A percentile compares a stretch with the other conserved stretches of the same genome.
phyloP scores from a whole-genome alignment of 108 stramenopile genomes.

The Schizochytrium sp. region DNA sequence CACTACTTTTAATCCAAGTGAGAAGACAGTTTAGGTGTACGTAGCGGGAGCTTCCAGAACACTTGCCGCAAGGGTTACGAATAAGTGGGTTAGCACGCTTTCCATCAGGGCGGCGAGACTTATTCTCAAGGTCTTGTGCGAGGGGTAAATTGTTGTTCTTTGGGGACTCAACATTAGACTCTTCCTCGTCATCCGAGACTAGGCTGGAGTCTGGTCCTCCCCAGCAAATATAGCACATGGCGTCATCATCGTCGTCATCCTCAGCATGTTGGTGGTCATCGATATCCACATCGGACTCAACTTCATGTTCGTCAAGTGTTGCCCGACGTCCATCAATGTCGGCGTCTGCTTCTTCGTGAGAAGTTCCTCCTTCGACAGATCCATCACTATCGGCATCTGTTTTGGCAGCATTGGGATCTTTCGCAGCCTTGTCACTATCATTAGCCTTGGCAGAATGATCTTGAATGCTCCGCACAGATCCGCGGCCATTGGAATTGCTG shows the following conservation, averaged over 20 bases:
- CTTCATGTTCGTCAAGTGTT: background rate
- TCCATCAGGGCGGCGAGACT: background rate
- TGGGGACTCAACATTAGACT: background rate
- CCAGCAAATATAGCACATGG: constrained; percentile 62
- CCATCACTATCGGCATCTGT: constrained; percentile 38
- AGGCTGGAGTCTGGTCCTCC: constrained; percentile 12
- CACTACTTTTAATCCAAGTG: constrained; percentile 56
- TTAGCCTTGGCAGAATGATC: background rate
- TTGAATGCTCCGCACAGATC: constrained; percentile 11
- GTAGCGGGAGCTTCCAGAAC: constrained; percentile 59
- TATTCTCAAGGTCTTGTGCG: background rate
- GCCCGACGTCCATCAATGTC: background rate
- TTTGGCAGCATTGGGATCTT: background rate
- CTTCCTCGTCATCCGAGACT: background rate
- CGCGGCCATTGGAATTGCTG: background rate
- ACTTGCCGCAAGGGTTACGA: constrained; percentile 58
- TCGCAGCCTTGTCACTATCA: background rate
- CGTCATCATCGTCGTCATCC: constrained; percentile 50
- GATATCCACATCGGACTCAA: background rate
- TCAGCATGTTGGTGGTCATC: background rate
- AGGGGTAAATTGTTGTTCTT: background rate
- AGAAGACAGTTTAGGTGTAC: constrained; percentile 42
- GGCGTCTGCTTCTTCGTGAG: background rate
- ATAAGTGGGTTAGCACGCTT: constrained; percentile 23
- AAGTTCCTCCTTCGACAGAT: constrained; percentile 33